These are phyloP conservation scores for Hypoxylon fragiforme DNA, from an alignment of 495 filamentous ascomycete species.

Conservation along the genomic window DNA sequence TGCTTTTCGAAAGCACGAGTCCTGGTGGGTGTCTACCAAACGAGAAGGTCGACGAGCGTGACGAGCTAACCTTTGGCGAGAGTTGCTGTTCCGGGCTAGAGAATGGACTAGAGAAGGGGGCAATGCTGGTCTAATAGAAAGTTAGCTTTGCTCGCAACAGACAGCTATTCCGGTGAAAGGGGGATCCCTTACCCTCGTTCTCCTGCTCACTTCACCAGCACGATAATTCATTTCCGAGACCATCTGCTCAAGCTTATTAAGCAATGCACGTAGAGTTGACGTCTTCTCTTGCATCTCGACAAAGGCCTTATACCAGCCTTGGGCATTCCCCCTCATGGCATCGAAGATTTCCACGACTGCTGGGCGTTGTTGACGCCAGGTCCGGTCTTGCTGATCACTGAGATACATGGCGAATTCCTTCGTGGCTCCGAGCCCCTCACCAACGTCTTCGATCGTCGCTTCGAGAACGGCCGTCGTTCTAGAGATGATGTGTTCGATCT, in stretches of 20 bases:
- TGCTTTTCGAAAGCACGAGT: conserved; percentile 15
- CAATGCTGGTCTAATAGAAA: conserved; percentile 20
- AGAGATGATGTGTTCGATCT: conserved; percentile 85
- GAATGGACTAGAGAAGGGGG: conserved; percentile 18
- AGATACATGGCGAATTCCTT: conserved; percentile 78
- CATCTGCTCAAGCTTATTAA: conserved; percentile 66
- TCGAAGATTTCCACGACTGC: conserved; percentile 68
- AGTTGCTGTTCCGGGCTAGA: conserved; percentile 16
- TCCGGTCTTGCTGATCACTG: conserved; percentile 58
- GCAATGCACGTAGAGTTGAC: conserved; percentile 58
- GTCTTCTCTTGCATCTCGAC: conserved; percentile 69
- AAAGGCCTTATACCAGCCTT: conserved; percentile 81
- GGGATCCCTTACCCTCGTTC: conserved; percentile 56
- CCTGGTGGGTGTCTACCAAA: conserved; percentile 17
- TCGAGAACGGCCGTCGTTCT: conserved; percentile 75
- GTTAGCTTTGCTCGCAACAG: conserved; percentile 16
- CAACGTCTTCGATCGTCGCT: conserved; percentile 74
- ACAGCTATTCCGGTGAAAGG: background rate
- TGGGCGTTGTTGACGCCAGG: conserved; percentile 55
- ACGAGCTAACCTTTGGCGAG: conserved; percentile 23
- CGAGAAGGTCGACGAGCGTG: conserved; percentile 20
- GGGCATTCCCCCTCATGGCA: conserved; percentile 81
- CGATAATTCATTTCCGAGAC: conserved; percentile 77
- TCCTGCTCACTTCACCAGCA: conserved; percentile 72
- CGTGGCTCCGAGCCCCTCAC: conserved; percentile 75